These are phyloP conservation scores for Curvularia sp. DNA, from an alignment of 2,329 filamentous ascomycete species.

Conservation along the genomic window DNA sequence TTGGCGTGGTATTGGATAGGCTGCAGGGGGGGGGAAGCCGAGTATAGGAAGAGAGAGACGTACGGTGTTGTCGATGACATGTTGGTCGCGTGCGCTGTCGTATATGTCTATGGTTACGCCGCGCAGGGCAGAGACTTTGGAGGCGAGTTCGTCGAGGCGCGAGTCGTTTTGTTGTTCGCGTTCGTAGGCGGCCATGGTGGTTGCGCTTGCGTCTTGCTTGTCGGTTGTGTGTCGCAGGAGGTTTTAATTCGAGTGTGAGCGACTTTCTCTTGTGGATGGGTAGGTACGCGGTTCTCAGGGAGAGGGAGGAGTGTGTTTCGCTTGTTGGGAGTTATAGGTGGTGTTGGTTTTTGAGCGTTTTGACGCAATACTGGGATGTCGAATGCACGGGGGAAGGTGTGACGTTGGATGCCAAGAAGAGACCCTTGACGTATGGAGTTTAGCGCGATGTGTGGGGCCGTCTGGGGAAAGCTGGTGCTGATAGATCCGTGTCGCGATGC, in stretches of 20 bases:
- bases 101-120: slow-evolving; percentile 98
- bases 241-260: neutral
- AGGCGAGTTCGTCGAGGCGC: slow-evolving; percentile 86
- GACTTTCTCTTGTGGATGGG: neutral
- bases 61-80: slow-evolving; percentile 89
- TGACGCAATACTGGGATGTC: neutral
- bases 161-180: slow-evolving; percentile 87
- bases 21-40: neutral
- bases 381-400: neutral
- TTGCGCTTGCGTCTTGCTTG: slow-evolving; percentile 16
- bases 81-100: slow-evolving; percentile 88
- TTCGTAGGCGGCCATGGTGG: slow-evolving; percentile 65
- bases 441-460: slow-evolving; percentile 5
- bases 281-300: neutral
- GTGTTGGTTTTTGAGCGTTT: neutral
- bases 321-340: neutral
- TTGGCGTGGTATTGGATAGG: neutral
- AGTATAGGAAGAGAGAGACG: slow-evolving; percentile 43
- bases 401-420: slow-evolving; percentile 23
- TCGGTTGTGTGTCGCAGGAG: neutral
- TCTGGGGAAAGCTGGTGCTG: neutral
- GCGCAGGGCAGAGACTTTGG: slow-evolving; percentile 89
- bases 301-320: neutral
- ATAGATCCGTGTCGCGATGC: neutral
- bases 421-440: slow-evolving; percentile 15